Base-by-base conservation (phyloP, 148 eudicot species). In the Nyssa sinensis region DNA sequence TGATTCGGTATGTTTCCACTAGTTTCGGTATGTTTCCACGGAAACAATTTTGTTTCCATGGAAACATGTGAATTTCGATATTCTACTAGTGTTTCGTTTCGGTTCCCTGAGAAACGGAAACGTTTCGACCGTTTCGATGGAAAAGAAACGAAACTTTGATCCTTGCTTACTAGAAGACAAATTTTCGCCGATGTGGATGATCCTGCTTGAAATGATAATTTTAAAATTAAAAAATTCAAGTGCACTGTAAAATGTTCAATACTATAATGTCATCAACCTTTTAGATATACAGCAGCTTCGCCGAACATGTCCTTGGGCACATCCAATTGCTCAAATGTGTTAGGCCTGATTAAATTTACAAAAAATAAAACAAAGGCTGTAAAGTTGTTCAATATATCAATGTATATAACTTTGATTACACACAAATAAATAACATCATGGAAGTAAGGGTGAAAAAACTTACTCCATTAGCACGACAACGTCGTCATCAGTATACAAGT, bases 231-330 rank as follows among this genome's bases (percentile, higher is more conserved):
- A 25, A 35, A 60, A 27, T n/a, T 25, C 17, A 61, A 27, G 60
- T 60, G 57, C 23, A 19, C 30, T 23, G n/a, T 25, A 53, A 16
- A 32, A 28, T 35, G 62, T 27, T 21, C 19, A 23, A 44, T 21
- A 17, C 31, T 44, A 37, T 5, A 55, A 67, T 44, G 67, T 55
- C 24, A 59, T 62, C n/a, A 64, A 90, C 98, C 98, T 90, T 88
- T 85, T 25, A 95, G 88, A 83, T 83, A 92, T 64, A 76, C 90
- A 81, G 85, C 80, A 81, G 84, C 58, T 73, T 86, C 93, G 39
- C 97, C 96, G 80, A 95, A 88, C 84, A 95, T 79, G 62, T 89
- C 86, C 81, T 81, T 88, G 10, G 97, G 82, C 23, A 95, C 89
- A 71, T 95, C 96, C 23, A 90, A 33, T 78, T 92, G 97, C 69